Base-by-base conservation (phyloP, 345 rosid species). In the Capsella bursapastoris region DNA sequence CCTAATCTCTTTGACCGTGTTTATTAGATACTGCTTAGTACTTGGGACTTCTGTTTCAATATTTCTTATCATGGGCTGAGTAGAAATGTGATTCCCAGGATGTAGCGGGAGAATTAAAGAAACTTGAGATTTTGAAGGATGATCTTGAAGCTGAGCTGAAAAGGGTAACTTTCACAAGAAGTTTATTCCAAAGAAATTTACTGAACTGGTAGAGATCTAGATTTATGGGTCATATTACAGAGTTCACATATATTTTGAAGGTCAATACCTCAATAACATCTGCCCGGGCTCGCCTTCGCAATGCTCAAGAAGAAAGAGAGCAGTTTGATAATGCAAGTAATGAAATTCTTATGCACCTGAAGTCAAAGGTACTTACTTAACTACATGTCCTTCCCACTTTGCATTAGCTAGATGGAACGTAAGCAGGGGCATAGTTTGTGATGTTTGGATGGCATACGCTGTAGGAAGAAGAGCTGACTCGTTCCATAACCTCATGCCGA, bases 241-340 rank as follows among this genome's bases (percentile, higher is more conserved):
- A 57, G 16, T 31, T 53, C 27, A 14, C 27, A 11, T 53, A 29
- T 37, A 28, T 69, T 65, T 63, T 84, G 44, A 76, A 92, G 99
- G 97, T 90, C 58, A 90, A 86, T 74, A 70, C 76, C 67, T 85
- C 85, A 14, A 81, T 90, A 72, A 69, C 80, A 8, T 69, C 85
- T 43, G 76, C 93, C 29, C 83, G 88, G 63, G 87, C 82, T 73
- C 90, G 92, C 58, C 88, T 92, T 68, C 84, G 28, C 51, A 86
- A 95, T 82, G 91, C 92, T 5, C 84, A 78, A 84, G 97, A 95
- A 84, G 97, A 92, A 82, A 76, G 96, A 78, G 97, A 95, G 43
- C 91, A 95, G 53, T 95, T 92, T 57, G 99, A 92, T 79, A 90
- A 92, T 53, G 97, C 99, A 18, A 88, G 93, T 74, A 88, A 89